Conservation (phyloP, 768 basidiomycete genomes). For the Termitomyces sp. region DNA sequence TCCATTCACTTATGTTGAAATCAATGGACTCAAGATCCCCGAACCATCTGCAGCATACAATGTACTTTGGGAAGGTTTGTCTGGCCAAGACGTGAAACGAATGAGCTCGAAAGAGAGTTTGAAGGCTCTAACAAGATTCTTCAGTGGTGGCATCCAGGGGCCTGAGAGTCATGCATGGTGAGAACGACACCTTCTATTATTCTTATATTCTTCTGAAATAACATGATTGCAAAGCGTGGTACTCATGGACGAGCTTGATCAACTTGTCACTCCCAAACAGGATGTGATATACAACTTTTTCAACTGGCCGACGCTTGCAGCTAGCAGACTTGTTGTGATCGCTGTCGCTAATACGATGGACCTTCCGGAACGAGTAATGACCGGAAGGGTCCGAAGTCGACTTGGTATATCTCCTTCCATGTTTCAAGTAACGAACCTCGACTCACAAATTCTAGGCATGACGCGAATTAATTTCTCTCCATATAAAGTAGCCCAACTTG, state of each 20-base stretch:
- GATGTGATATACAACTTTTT: slow-evolving; percentile 99
- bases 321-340: slow-evolving; percentile 88
- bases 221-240: slow-evolving; percentile 63
- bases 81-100: slow-evolving; percentile 65
- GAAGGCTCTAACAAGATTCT: slow-evolving; percentile 73
- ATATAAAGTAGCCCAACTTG: slow-evolving; percentile 74
- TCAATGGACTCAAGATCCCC: slow-evolving; percentile 92
- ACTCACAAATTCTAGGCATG: slow-evolving; percentile 56
- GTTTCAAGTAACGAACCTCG: background rate
- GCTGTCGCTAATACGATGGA: slow-evolving; percentile 99
- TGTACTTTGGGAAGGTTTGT: slow-evolving; percentile 91
- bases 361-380: slow-evolving; percentile 91
- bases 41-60: slow-evolving; percentile 92
- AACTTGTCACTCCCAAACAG: slow-evolving; percentile 92
- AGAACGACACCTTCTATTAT: slow-evolving; percentile 16
- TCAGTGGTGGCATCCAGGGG: slow-evolving; percentile 56
- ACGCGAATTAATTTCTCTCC: slow-evolving; percentile 90
- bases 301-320: slow-evolving; percentile 94
- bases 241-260: slow-evolving; percentile 98
- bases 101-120: slow-evolving; percentile 81
- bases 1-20: slow-evolving; percentile 95
- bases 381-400: slow-evolving; percentile 87
- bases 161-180: slow-evolving; percentile 90
- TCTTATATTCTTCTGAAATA: background rate
- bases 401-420: slow-evolving; percentile 49